Evolutionary conservation across 2,329 filamentous ascomycete species (phyloP), one percentile per base, ranked within the genome.

Genomic region (Microcyclosporella mali): DNA sequence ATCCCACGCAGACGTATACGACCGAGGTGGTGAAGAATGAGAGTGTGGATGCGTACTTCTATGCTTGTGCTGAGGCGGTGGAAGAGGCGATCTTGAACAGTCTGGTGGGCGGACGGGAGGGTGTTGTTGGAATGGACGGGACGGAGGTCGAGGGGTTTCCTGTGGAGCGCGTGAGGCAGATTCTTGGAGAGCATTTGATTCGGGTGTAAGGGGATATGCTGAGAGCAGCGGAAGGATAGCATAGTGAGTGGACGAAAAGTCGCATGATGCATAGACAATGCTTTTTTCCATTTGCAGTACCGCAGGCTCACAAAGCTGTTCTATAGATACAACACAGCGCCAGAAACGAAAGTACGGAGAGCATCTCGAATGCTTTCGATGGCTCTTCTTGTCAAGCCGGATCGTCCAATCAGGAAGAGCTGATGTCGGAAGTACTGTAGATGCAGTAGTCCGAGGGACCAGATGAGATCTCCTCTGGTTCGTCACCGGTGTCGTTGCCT

Each of bases 1-100:
- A 43, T 31, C 61, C 6, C 43, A 58, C 32, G 57, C 60, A 64
- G 17, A 62, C 70, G 3, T 67, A 78, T 29, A 64, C 56, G 0
- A 64, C 76, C 1, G 65, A 74, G 27, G 65, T 75, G 34, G 62
- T 79, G 2, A 74, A 81, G 50, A 78, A 82, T 52, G 65, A 71
- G 39, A 77, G 73, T 3, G 79, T 84, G 46, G 79, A 82, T 50
- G 70, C 71, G 0, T 59, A 82, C 44, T 79, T 84, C 45, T 73
- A 81, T 57, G 80, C 78, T 1, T 73, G 70, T 2, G 75, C 77
- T 0, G 80, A 84, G 55, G 75, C 74, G 0, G 77, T 77, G 0
- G 79, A 84, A 54, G 81, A 85, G 61, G 73, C 78, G 1, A 81
- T 84, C 41, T 75, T 81, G 49, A 84, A 85, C 56, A 72, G 74